Evolutionary conservation across 176 grass and related monocot species (phyloP).

Genomic region (Saccharum spontaneum): DNA sequence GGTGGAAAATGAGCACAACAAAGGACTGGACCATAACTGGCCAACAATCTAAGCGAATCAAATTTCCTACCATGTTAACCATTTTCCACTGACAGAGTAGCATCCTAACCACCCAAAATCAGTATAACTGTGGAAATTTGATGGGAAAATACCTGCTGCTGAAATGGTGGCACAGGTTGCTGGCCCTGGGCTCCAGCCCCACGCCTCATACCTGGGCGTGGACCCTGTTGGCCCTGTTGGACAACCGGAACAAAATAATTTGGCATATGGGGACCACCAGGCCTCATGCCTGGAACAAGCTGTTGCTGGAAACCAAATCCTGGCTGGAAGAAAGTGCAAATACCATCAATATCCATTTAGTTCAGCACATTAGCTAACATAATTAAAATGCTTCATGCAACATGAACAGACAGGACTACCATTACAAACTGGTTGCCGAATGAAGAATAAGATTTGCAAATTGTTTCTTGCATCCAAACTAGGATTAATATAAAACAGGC

Average conservation of each 20-base stretch:
- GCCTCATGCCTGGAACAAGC: conserved; percentile 89
- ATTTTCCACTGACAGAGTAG: conserved; percentile 1
- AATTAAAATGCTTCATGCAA: not conserved
- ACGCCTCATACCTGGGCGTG: conserved; percentile 74
- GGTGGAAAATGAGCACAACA: not conserved
- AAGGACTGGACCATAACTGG: not conserved
- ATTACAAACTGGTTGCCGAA: conserved; percentile 19
- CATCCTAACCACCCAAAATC: not conserved
- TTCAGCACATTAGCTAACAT: not conserved
- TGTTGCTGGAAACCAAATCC: conserved; percentile 92
- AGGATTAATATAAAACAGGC: not conserved
- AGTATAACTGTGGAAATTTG: not conserved
- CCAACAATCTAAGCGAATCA: not conserved
- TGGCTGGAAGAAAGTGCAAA: conserved; percentile 42
- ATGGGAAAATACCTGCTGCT: conserved; percentile 66
- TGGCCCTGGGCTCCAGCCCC: conserved; percentile 60
- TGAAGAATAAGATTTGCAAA: not conserved
- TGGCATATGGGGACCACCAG: conserved; percentile 72
- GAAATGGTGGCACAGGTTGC: conserved; percentile 63
- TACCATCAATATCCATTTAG: conserved; percentile 26
- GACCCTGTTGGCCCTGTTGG: conserved; percentile 81
- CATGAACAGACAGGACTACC: not conserved
- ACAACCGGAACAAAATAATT: conserved; percentile 83
- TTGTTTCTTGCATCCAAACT: not conserved
- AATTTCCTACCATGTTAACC: not conserved